Percentiles rank a stretch among this genome's conserved stretches.
phyloP scores from a whole-genome alignment of 2,329 filamentous ascomycete genomes.

The Seiridium cupressi region DNA sequence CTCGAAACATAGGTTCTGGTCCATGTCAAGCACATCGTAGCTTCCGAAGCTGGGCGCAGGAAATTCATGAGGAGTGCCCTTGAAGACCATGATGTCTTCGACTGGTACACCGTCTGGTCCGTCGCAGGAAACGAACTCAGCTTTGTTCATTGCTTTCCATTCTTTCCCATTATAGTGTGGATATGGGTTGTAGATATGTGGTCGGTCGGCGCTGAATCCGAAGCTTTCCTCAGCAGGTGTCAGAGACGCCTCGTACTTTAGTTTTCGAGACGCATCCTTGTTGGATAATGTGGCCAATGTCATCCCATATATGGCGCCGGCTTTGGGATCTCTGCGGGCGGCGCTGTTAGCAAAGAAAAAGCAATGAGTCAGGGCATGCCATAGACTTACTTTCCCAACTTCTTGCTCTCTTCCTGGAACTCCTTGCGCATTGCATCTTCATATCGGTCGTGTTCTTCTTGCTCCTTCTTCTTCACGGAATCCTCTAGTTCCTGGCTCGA shows the following conservation, averaged over 20 bases:
- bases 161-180: constrained; percentile 63
- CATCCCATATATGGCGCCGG: constrained; percentile 56
- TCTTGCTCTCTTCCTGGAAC: constrained; percentile 39
- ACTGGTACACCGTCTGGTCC: constrained; percentile 60
- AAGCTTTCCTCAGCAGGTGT: constrained; percentile 28
- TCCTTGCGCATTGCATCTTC: constrained; percentile 27
- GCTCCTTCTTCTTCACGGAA: constrained; percentile 19
- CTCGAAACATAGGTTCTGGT: constrained; percentile 65
- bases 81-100: constrained; percentile 64
- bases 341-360: background rate
- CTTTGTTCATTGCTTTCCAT: constrained; percentile 54
- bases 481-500: background rate
- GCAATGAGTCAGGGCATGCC: background rate
- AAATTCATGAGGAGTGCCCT: constrained; percentile 57
- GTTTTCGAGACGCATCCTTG: constrained; percentile 28
- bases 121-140: constrained; percentile 61
- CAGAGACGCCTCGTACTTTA: constrained; percentile 27
- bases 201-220: constrained; percentile 43
- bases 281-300: constrained; percentile 47
- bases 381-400: constrained; percentile 31
- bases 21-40: constrained; percentile 58
- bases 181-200: constrained; percentile 67
- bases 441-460: constrained; percentile 28
- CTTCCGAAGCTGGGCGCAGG: constrained; percentile 62
- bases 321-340: constrained; percentile 30